Base-by-base conservation (phyloP, 2,329 filamentous ascomycete species). In the Tolypocladium inflatum region DNA sequence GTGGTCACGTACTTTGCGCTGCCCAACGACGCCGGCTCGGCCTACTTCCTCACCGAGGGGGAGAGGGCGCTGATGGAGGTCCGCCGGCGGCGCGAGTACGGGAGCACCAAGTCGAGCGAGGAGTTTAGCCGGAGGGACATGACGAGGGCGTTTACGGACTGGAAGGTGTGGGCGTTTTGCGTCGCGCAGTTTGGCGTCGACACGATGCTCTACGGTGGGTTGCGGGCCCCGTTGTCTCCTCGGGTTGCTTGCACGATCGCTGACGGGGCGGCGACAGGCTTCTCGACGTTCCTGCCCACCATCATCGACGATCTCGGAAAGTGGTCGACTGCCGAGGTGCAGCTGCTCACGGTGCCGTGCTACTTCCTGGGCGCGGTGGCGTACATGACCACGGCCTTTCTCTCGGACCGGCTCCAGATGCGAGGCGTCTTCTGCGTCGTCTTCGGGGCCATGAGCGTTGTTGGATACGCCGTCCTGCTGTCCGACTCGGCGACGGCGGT, bases 281-380 rank as follows among this genome's bases (percentile, higher is more conserved):
- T 85, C 70, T 87, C 84, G 55, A 91, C 87, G 0, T 92, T 92
- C 67, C 73, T 93, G 51, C 89, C 89, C 0, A 91, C 88, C 5
- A 92, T 93, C 63, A 90, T 93, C 69, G 77, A 82, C 48, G 84
- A 80, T 4, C 81, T 92, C 55, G 86, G 87, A 3, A 60, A 64
- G 13, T 90, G 87, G 76, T 78, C 82, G 0, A 76, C 76, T 0
- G 81, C 87, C 0, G 78, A 89, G 66, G 82, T 90, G 7, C 89
- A 92, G 69, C 82, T 89, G 38, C 79, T 92, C 39, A 92, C 89
- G 0, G 88, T 93, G 53, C 89, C 89, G 0, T 90, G 87, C 70
- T 92, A 92, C 68, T 83, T 84, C 6, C 70, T 91, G 5, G 89
- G 89, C 4, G 88, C 88, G 0, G 76, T 86, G 7, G 82, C 80